These are phyloP conservation scores for Fistulina hepatica DNA, from an alignment of 1,284 basidiomycete genomes.

Conservation along the genomic window DNA sequence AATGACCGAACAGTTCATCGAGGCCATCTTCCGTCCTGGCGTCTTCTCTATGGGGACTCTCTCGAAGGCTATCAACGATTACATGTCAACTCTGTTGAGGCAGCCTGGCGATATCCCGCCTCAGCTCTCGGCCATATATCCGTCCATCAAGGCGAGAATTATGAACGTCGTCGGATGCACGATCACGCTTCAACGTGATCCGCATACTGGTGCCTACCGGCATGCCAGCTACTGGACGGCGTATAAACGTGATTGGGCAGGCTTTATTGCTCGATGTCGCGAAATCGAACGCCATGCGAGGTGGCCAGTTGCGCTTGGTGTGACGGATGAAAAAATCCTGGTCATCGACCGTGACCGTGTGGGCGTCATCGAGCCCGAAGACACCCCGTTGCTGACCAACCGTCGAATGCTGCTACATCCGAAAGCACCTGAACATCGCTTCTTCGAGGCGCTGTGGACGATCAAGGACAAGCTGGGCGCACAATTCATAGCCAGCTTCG, in stretches of 20 bases:
- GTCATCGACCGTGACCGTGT: conserved; percentile 73
- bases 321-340: conserved; percentile 42
- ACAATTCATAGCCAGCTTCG: conserved; percentile 42
- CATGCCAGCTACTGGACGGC: conserved; percentile 74
- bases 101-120: conserved; percentile 47
- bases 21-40: conserved; percentile 76
- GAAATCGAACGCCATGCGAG: conserved; percentile 79
- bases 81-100: too few species aligned
- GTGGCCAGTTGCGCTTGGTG: conserved; percentile 66
- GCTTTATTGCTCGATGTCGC: conserved; percentile 79
- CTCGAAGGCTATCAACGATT: conserved; percentile 70
- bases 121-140: conserved; percentile 48
- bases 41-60: conserved; percentile 78
- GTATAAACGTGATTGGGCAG: conserved; percentile 86
- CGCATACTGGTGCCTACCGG: conserved; percentile 69
- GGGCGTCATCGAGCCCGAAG: conserved; percentile 51
- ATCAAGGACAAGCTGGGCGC: conserved; percentile 47
- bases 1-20: conserved; percentile 67
- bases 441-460: conserved; percentile 51
- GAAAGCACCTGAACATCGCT: conserved; percentile 23
- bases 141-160: too few species aligned
- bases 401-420: conserved; percentile 41
- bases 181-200: conserved; percentile 60
- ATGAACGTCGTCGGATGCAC: conserved; percentile 88
- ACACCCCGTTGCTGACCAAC: conserved; percentile 50